phyloP scores from a whole-genome alignment of 2,329 filamentous ascomycete species.

The Periconia macrospinosa region DNA sequence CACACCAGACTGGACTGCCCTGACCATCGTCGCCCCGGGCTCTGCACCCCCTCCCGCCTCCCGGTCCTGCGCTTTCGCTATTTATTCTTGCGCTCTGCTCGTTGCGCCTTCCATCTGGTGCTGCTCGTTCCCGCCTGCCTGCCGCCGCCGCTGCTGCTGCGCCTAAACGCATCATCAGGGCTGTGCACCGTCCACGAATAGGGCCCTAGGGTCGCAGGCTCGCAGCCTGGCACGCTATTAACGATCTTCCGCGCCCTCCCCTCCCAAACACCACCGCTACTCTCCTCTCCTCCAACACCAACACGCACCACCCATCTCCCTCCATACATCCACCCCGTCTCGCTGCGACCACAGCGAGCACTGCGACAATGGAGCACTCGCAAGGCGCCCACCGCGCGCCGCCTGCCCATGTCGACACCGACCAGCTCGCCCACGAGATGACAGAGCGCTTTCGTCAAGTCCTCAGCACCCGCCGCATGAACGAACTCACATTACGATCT shows the following conservation, averaged over 20 bases:
- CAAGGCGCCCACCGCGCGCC: slow-evolving; percentile 33
- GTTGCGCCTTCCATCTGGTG: background rate
- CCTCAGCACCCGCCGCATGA: slow-evolving; percentile 83
- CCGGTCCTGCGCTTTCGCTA: background rate
- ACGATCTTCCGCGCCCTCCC: background rate
- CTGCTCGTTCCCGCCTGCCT: background rate
- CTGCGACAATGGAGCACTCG: slow-evolving; percentile 37
- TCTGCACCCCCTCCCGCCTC: background rate
- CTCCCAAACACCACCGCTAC: background rate
- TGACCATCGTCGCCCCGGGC: background rate
- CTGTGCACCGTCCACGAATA: slow-evolving; percentile 11
- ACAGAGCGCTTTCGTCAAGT: slow-evolving; percentile 84
- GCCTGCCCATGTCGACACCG: slow-evolving; percentile 26
- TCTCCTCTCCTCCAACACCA: slow-evolving; percentile 10
- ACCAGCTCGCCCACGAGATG: slow-evolving; percentile 68
- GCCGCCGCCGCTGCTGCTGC: slow-evolving; percentile 11
- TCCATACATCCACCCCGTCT: slow-evolving; percentile 5
- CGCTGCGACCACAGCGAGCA: slow-evolving; percentile 21
- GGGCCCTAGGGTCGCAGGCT: background rate
- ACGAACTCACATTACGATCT: slow-evolving; percentile 69
- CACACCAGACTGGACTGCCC: too few species aligned
- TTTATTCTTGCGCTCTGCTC: background rate
- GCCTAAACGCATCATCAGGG: slow-evolving; percentile 14
- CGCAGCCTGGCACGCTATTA: slow-evolving; percentile 12
- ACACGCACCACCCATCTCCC: slow-evolving; percentile 8